Conservation (phyloP, 192 early-diverging fungal genomes). For the Ramicandelaber brevisporus region DNA sequence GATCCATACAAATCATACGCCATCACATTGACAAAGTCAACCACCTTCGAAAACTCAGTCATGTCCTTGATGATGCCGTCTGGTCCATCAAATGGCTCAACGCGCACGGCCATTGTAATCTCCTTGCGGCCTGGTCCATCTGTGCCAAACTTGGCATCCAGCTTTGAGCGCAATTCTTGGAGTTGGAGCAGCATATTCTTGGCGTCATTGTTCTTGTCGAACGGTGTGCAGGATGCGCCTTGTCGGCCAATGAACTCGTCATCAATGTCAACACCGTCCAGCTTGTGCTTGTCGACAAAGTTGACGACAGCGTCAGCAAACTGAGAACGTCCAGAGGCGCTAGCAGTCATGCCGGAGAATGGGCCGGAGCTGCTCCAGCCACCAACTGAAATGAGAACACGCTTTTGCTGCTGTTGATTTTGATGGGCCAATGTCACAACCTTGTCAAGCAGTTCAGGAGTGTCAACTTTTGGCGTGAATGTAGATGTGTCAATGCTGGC, state of each 20-base stretch:
- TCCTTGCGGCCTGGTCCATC: conserved; percentile 12
- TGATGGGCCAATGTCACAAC: conserved; percentile 2
- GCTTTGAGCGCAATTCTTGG: conserved; percentile 20
- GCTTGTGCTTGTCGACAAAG: conserved; percentile 9
- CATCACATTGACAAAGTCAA: conserved; percentile 43
- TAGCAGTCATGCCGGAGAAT: conserved; percentile 23
- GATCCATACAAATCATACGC: conserved; percentile 32
- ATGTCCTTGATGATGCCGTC: conserved; percentile 23
- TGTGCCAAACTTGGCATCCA: conserved; percentile 12
- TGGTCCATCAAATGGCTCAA: conserved; percentile 26
- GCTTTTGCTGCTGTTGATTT: too few species aligned
- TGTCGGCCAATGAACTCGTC: conserved; percentile 36
- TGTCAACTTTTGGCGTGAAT: too few species aligned
- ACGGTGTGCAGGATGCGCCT: conserved; percentile 25
- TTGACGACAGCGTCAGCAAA: conserved; percentile 14
- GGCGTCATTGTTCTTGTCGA: conserved; percentile 25
- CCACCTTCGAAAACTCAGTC: conserved; percentile 23
- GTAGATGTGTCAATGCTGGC: conserved; percentile 12
- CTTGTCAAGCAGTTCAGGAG: conserved; percentile 5
- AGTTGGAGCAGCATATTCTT: conserved; percentile 30
- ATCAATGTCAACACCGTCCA: conserved; percentile 39
- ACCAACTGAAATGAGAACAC: conserved; percentile 35
- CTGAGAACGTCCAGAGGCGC: conserved; percentile 5
- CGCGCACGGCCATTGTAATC: conserved; percentile 32
- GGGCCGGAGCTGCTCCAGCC: conserved; percentile 43